Evolutionary conservation across 257 asterid genomes (phyloP).

Genomic region (Mentha longifolia): DNA sequence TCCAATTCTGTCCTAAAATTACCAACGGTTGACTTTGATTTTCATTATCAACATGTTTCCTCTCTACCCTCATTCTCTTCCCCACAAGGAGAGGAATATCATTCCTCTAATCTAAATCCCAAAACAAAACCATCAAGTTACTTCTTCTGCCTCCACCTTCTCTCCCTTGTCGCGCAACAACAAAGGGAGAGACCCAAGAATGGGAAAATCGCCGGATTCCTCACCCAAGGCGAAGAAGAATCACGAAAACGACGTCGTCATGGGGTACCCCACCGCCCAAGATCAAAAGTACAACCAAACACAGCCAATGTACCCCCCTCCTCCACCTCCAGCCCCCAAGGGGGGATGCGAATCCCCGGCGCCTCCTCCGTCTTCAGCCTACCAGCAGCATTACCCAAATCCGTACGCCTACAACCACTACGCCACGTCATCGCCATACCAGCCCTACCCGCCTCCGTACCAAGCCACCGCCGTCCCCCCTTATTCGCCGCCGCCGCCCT

Average conservation of each 20-base stretch:
- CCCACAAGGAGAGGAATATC: no score
- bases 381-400: background rate
- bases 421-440: background rate
- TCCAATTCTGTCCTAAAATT: constrained; percentile 3
- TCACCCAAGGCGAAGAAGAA: constrained; percentile 15
- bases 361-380: background rate
- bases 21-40: background rate
- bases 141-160: background rate
- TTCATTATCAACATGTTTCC: background rate
- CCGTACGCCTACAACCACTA: constrained; percentile 1
- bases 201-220: constrained; percentile 37
- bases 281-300: constrained; percentile 26
- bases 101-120: background rate
- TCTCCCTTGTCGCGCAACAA: constrained; percentile 25
- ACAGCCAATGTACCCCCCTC: constrained; percentile 27
- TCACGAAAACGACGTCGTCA: constrained; percentile 13
- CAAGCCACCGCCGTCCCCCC: background rate
- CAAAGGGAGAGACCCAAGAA: constrained; percentile 20
- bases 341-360: no score
- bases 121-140: background rate
- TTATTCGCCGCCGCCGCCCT: constrained; percentile 5
- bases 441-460: background rate
- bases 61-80: no score
- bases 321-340: constrained; percentile 18
- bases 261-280: constrained; percentile 47